Evolutionary conservation across 2,329 filamentous ascomycete species (phyloP), one percentile per base, ranked within the genome.

Genomic region (Xylariaceae sp.): DNA sequence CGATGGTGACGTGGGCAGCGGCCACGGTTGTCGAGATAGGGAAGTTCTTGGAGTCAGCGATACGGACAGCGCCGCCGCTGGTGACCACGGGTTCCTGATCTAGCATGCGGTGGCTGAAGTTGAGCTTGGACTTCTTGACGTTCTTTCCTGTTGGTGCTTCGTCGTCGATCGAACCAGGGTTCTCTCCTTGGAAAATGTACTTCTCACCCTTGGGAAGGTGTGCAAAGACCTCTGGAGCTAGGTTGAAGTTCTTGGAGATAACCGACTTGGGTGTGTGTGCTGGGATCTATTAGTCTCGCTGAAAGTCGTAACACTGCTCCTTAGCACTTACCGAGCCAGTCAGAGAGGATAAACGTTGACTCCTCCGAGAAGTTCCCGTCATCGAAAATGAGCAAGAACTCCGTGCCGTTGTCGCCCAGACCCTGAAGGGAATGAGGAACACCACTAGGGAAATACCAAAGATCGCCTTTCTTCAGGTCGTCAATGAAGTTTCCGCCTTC

Each of bases 361-460:
- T 83, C 81, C 65, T 83, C 81, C 0, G 80, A 82, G 61, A 83
- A 83, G 57, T 69, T 66, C 9, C 81, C 69, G 56, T 72, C 71
- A 34, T 72, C 71, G 51, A 73, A 72, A 41, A 88, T 77, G 45
- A 88, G 76, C 1, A 88, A 74, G 67, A 88, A 88, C 61, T 87
- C 83, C 1, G 81, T 83, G 34, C 84, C 88, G 51, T 88, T 87
- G 30, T 81, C 77, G 49, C 83, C 80, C 1, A 92, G 76, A 0
- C 87, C 89, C 73, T 92, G 89, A 1, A 92, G 81, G 0, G 87
- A 90, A 72, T 92, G 89, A 9, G 89, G 89, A 39, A 91, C 82
- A 5, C 89, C 89, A 9, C 85, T 84, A 18, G 89, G 89, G 74
- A 92, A 92, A 68, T 90, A 92, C 88, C 88, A 92, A 5, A 92